phyloP scores from a whole-genome alignment of 164 flowering plant species.

The Annona squamosa region DNA sequence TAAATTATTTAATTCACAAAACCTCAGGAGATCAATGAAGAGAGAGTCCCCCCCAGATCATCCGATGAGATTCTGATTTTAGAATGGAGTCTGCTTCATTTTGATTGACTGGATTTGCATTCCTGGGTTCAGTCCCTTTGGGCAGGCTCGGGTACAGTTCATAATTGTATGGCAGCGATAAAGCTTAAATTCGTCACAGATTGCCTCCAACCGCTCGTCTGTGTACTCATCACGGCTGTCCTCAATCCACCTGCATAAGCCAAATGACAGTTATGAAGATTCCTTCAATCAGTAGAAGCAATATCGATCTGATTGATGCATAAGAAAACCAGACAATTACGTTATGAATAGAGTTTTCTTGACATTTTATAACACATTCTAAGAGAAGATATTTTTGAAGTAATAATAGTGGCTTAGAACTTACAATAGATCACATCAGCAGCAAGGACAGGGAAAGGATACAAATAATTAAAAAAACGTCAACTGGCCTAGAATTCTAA shows the following conservation, averaged over 20 bases:
- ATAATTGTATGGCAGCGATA: slow-evolving; percentile 93
- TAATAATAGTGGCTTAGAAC: no score
- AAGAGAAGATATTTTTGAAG: neutral
- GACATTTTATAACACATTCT: neutral
- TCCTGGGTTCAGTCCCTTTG: slow-evolving; percentile 97
- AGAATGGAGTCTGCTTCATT: slow-evolving; percentile 36
- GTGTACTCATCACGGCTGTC: slow-evolving; percentile 97
- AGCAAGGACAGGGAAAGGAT: neutral
- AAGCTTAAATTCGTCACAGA: slow-evolving; percentile 87
- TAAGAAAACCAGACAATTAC: neutral
- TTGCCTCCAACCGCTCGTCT: slow-evolving; percentile 54
- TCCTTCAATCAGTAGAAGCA: no score
- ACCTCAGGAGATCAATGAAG: neutral
- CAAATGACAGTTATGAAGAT: neutral
- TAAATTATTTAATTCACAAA: slow-evolving; percentile 1
- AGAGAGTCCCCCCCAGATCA: neutral
- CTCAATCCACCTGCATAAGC: slow-evolving; percentile 70
- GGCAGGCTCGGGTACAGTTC: slow-evolving; percentile 96
- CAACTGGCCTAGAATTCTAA: neutral
- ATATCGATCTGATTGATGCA: neutral
- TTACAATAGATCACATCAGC: neutral
- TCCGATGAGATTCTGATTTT: neutral
- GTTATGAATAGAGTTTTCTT: neutral
- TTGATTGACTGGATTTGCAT: slow-evolving; percentile 76
- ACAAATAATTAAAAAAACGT: neutral